phyloP scores from a whole-genome alignment of 192 early-diverging fungal species.

The Backusella tuberculispora region DNA sequence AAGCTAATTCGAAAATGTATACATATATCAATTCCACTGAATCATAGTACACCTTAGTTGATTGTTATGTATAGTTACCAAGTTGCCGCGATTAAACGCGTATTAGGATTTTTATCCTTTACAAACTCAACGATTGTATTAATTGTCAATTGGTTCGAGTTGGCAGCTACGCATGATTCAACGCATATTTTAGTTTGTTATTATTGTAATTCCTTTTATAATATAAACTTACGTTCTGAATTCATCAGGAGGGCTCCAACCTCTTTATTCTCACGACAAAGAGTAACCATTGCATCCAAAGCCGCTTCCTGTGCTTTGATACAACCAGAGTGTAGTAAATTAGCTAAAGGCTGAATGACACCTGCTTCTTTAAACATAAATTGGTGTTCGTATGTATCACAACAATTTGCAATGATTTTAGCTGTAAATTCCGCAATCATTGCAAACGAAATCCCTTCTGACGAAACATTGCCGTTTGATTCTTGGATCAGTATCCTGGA shows the following conservation, averaged over 20 bases:
- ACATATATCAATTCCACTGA: not conserved
- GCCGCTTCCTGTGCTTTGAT: conserved; percentile 77
- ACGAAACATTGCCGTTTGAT: conserved; percentile 9
- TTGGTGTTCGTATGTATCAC: conserved; percentile 62
- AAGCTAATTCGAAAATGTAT: conserved; percentile 43
- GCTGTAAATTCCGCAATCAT: conserved; percentile 68
- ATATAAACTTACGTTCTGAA: conserved; percentile 46
- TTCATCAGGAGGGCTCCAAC: conserved; percentile 54
- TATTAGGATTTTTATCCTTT: conserved; percentile 64
- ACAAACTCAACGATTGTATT: conserved; percentile 64
- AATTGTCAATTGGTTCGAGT: conserved; percentile 7
- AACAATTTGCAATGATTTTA: conserved; percentile 64
- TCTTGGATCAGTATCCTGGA: conserved; percentile 17
- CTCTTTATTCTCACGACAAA: conserved; percentile 64
- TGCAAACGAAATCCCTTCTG: conserved; percentile 26
- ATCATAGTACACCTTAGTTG: not conserved
- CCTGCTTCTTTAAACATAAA: conserved; percentile 58
- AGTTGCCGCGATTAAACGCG: conserved; percentile 68
- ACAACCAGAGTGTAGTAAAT: conserved; percentile 56
- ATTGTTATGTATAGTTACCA: conserved; percentile 48
- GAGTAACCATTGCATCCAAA: conserved; percentile 68
- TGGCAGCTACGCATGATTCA: not conserved
- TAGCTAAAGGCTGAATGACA: conserved; percentile 59
- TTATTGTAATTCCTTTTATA: not conserved
- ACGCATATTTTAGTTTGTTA: not conserved